Evolutionary conservation across 805 yeast species (phyloP).

Genomic region (Ogataea populi-albae): DNA sequence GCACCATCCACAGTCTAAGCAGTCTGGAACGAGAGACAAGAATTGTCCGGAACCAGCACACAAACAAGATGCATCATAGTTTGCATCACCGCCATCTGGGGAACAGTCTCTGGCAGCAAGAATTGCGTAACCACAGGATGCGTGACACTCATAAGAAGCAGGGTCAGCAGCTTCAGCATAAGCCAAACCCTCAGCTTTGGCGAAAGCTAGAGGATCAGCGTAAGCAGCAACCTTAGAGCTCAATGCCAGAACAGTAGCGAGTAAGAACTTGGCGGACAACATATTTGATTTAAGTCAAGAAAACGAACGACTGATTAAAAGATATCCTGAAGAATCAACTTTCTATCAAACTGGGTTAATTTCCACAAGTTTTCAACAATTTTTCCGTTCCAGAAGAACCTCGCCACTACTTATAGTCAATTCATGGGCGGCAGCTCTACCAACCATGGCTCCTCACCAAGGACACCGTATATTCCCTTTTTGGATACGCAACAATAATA

Average conservation of each 20-base stretch:
- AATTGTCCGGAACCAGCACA: constrained; percentile 30
- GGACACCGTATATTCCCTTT: no score
- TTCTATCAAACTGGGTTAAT: no score
- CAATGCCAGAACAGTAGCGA: constrained; percentile 7
- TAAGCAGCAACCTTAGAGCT: constrained; percentile 1
- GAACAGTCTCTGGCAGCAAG: constrained; percentile 32
- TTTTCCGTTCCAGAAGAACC: no score
- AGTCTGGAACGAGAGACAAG: constrained; percentile 23
- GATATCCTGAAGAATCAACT: no score
- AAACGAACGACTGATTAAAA: constrained; percentile 1
- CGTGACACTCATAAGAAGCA: constrained; percentile 33
- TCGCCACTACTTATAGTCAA: no score
- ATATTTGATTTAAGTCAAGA: background rate
- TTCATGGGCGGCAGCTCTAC: no score
- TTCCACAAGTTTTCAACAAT: no score
- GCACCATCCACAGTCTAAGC: constrained; percentile 40
- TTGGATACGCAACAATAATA: no score
- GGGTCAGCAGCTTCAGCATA: constrained; percentile 24
- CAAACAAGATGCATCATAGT: constrained; percentile 31
- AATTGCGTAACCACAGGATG: constrained; percentile 34
- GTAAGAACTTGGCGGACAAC: constrained; percentile 5
- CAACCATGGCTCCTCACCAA: no score
- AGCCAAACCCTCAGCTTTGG: constrained; percentile 28
- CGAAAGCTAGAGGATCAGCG: constrained; percentile 11
- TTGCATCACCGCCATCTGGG: constrained; percentile 21